Conservation (phyloP, 331 rosid genomes). For the Acacia concinna region DNA sequence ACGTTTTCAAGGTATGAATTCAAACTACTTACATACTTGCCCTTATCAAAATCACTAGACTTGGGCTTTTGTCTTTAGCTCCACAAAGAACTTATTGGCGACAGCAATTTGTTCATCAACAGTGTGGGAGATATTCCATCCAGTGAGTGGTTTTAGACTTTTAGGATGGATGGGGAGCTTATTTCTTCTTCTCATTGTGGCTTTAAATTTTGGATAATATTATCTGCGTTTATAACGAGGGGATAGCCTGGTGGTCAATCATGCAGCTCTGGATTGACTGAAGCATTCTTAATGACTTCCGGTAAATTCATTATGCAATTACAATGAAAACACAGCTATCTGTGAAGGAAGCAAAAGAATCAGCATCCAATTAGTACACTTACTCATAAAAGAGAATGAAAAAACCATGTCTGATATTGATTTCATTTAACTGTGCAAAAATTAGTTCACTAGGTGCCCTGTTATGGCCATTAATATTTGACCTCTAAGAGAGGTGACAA, state of each 20-base stretch:
- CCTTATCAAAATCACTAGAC: slow-evolving; percentile 33
- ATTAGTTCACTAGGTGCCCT: neutral
- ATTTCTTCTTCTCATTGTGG: slow-evolving; percentile 43
- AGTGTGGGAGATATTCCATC: slow-evolving; percentile 62
- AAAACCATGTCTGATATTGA: neutral
- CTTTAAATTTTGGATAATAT: slow-evolving; percentile 47
- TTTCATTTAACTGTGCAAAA: neutral
- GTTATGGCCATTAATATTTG: neutral
- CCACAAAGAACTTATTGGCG: slow-evolving; percentile 43
- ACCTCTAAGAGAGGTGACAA: neutral
- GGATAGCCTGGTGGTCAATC: slow-evolving; percentile 52
- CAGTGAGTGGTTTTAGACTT: slow-evolving; percentile 52
- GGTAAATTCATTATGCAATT: slow-evolving; percentile 58
- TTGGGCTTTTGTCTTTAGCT: slow-evolving; percentile 52
- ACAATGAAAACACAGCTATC: slow-evolving; percentile 10
- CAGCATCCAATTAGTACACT: neutral
- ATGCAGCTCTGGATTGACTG: slow-evolving; percentile 37
- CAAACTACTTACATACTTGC: slow-evolving; percentile 47
- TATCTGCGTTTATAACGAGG: slow-evolving; percentile 64
- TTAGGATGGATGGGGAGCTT: slow-evolving; percentile 41
- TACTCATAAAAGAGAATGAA: neutral
- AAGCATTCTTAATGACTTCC: slow-evolving; percentile 63
- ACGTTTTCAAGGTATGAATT: slow-evolving; percentile 57
- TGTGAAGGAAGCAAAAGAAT: slow-evolving; percentile 15
- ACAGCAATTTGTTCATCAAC: slow-evolving; percentile 49